These are phyloP conservation scores for Galerina sulciceps DNA, from an alignment of 768 basidiomycete genomes.

Conservation along the genomic window DNA sequence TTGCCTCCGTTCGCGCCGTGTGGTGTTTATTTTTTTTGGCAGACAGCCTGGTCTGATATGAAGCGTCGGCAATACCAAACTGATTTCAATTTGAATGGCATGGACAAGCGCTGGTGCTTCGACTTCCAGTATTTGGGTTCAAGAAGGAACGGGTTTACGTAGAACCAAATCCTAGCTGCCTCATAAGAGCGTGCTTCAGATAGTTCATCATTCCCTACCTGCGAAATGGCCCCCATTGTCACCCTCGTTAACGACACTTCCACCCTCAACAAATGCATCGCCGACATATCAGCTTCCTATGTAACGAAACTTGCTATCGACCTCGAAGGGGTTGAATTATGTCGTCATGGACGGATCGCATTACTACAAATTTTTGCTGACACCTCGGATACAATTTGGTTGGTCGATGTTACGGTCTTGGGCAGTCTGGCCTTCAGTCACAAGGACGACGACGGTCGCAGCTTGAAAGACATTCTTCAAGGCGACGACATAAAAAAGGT, in stretches of 20 bases:
- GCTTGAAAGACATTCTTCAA: conserved; percentile 14
- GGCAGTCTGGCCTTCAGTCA: conserved; percentile 31
- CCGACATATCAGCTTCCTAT: conserved; percentile 7
- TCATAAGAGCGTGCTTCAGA: no score
- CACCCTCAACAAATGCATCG: conserved; percentile 17
- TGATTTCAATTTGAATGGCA: no score
- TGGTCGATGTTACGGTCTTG: conserved; percentile 38
- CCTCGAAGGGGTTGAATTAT: conserved; percentile 37
- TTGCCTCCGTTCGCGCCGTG: no score
- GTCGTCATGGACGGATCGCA: conserved; percentile 32
- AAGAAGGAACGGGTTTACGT: no score
- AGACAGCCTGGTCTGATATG: no score
- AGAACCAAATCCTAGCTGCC: no score
- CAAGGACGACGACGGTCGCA: conserved; percentile 20
- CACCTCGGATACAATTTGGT: conserved; percentile 31
- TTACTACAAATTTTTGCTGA: conserved; percentile 34
- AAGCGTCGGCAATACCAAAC: no score
- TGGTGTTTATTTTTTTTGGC: no score
- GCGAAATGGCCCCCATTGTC: not conserved
- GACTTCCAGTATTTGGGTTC: no score
- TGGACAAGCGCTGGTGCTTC: no score
- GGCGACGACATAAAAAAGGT: conserved; percentile 15
- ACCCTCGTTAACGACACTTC: conserved; percentile 18
- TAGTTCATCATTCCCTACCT: not conserved
- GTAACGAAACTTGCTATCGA: conserved; percentile 33